A percentile compares a stretch with the other conserved stretches of the same genome.
Evolutionary conservation across 352 stramenopile species (phyloP).

Genomic region (Phytophthora colocasiae): DNA sequence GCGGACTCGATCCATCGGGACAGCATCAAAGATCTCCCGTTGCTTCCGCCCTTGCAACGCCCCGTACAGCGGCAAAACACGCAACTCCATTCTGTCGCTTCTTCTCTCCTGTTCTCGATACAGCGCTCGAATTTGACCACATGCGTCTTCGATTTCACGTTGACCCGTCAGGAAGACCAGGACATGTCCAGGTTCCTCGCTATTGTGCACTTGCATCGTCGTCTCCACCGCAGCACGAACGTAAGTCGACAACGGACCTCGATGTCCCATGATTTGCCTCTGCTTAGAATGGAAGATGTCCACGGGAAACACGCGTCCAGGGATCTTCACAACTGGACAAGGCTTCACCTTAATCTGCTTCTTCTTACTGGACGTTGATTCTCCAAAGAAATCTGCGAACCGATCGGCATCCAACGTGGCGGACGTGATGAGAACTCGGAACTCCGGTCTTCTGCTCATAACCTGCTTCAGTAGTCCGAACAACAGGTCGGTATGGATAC

Average conservation of each 20-base stretch:
- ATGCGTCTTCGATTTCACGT: slow-evolving; percentile 94
- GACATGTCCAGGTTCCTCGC: slow-evolving; percentile 83
- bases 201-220: slow-evolving; percentile 78
- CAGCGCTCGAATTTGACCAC: slow-evolving; percentile 78
- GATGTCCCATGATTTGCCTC: slow-evolving; percentile 74
- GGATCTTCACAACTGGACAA: slow-evolving; percentile 90
- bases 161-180: slow-evolving; percentile 96
- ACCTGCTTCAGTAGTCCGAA: slow-evolving; percentile 94
- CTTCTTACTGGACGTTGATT: slow-evolving; percentile 12
- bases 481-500: slow-evolving; percentile 98
- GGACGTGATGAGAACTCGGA: slow-evolving; percentile 95
- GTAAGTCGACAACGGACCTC: slow-evolving; percentile 71
- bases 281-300: slow-evolving; percentile 94
- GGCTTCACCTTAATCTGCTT: slow-evolving; percentile 25
- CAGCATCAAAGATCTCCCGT: slow-evolving; percentile 93
- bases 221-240: slow-evolving; percentile 76
- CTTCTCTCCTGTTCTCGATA: slow-evolving; percentile 26
- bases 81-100: slow-evolving; percentile 59
- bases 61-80: slow-evolving; percentile 94
- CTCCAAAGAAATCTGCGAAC: slow-evolving; percentile 90
- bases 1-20: slow-evolving; percentile 74
- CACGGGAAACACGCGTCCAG: slow-evolving; percentile 93
- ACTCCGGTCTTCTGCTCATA: slow-evolving; percentile 63
- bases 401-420: slow-evolving; percentile 90
- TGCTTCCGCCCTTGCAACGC: slow-evolving; percentile 94